Evolutionary conservation across 2,329 filamentous ascomycete genomes (phyloP).

Genomic region (Parasarocladium wereldwijsianum): DNA sequence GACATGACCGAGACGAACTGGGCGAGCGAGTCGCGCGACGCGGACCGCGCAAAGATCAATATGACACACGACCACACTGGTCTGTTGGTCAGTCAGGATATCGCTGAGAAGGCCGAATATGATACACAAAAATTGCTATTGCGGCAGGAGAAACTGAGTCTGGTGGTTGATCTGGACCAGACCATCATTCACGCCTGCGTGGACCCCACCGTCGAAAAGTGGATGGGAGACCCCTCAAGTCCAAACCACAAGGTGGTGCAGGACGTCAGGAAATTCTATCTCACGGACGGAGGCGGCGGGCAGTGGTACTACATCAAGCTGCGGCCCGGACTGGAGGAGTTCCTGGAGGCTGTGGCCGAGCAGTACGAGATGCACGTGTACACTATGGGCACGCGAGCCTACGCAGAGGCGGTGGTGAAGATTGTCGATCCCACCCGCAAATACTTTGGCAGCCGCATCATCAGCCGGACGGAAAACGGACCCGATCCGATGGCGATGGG

Average conservation of each 20-base stretch:
- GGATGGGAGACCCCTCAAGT: conserved; percentile 77
- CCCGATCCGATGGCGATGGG: no score
- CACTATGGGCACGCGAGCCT: conserved; percentile 97
- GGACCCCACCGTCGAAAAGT: conserved; percentile 89
- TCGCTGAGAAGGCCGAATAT: conserved; percentile 71
- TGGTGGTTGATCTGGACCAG: conserved; percentile 95
- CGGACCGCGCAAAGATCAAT: conserved; percentile 79
- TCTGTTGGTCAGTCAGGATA: conserved; percentile 68
- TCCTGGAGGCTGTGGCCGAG: conserved; percentile 61
- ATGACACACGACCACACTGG: conserved; percentile 87
- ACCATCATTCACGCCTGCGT: conserved; percentile 98
- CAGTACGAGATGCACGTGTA: conserved; percentile 95
- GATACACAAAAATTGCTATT: conserved; percentile 75
- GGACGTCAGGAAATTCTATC: conserved; percentile 76
- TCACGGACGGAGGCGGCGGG: conserved; percentile 66
- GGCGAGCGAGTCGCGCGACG: conserved; percentile 65
- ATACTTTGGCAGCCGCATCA: conserved; percentile 85
- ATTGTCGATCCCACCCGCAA: conserved; percentile 84
- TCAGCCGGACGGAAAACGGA: conserved; percentile 93
- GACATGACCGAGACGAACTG: conserved; percentile 90
- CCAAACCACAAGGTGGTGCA: conserved; percentile 86
- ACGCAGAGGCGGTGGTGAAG: conserved; percentile 78
- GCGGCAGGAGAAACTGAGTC: conserved; percentile 66
- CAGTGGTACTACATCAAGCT: conserved; percentile 98
- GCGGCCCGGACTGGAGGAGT: conserved; percentile 70